Conservation (phyloP, 768 basidiomycete genomes). For the Tulasnella sp. region DNA sequence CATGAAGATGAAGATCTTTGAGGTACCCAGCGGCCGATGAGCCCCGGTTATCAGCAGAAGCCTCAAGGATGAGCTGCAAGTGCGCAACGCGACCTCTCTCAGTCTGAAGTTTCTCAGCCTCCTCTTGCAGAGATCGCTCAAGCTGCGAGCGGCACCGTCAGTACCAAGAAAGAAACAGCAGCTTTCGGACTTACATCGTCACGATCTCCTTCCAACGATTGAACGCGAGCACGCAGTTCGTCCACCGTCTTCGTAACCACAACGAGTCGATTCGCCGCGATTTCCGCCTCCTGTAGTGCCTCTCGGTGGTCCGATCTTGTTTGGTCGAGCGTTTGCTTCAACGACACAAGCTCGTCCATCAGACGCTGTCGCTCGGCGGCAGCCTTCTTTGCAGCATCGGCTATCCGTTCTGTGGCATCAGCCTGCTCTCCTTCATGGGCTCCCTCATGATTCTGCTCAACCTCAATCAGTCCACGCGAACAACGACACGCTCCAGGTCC, state of each 20-base stretch:
- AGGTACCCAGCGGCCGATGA: neutral
- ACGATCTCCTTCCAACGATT: neutral
- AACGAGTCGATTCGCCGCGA: neutral
- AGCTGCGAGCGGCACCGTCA: constrained; percentile 1
- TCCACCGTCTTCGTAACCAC: constrained; percentile 9
- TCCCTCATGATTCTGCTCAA: constrained; percentile 50
- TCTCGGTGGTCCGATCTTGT: constrained; percentile 9
- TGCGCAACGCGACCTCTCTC: constrained; percentile 3
- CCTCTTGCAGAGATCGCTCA: constrained; percentile 2
- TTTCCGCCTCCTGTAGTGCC: constrained; percentile 12
- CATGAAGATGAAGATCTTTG: neutral
- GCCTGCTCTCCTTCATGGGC: constrained; percentile 29
- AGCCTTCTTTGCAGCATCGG: constrained; percentile 20
- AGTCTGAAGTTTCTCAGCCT: neutral
- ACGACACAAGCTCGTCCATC: constrained; percentile 19
- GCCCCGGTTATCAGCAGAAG: neutral
- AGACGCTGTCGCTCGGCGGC: constrained; percentile 15
- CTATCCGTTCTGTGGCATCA: constrained; percentile 19
- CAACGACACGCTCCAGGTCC: neutral
- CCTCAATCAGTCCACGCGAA: neutral
- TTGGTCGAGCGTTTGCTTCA: constrained; percentile 15
- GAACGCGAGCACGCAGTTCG: neutral
- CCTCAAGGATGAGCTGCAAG: constrained; percentile 1
- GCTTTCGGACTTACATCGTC: neutral
- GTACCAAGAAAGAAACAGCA: neutral